phyloP scores from a whole-genome alignment of 1,284 basidiomycete species.

The Neonothopanus nambi region DNA sequence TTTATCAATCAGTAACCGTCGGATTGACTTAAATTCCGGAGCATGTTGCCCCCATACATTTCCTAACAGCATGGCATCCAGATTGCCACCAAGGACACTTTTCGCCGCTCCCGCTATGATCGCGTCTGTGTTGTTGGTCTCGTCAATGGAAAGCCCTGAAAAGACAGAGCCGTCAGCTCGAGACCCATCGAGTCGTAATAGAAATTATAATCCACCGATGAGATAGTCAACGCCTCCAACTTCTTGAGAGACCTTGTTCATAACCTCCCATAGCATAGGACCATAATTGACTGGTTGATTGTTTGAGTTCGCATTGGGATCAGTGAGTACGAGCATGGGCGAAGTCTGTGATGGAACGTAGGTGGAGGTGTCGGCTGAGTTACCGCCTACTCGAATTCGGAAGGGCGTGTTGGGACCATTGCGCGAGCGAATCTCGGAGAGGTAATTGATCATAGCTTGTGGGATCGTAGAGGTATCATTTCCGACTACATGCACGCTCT shows the following conservation, averaged over 20 bases:
- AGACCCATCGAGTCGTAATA: constrained; percentile 5
- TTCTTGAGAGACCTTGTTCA: constrained; percentile 39
- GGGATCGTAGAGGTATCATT: constrained; percentile 40
- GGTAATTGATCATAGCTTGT: constrained; percentile 36
- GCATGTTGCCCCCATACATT: constrained; percentile 26
- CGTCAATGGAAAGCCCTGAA: constrained; percentile 2
- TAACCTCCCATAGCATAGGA: constrained; percentile 44
- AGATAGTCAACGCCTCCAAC: constrained; percentile 43
- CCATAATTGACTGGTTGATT: constrained; percentile 50
- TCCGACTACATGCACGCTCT: constrained; percentile 33
- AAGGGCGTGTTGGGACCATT: constrained; percentile 34
- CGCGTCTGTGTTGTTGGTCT: not conserved
- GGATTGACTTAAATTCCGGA: not conserved
- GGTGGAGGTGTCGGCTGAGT: constrained; percentile 30
- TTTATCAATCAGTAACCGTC: not conserved
- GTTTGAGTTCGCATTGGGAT: constrained; percentile 38
- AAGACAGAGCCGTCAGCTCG: not conserved
- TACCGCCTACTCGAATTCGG: constrained; percentile 51
- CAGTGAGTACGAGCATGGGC: constrained; percentile 40
- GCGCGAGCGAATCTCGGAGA: constrained; percentile 34
- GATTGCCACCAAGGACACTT: constrained; percentile 32
- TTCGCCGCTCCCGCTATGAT: constrained; percentile 19
- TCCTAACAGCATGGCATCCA: constrained; percentile 48
- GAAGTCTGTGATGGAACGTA: constrained; percentile 37
- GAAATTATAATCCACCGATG: constrained; percentile 35